Base-by-base conservation (phyloP, 768 basidiomycete genomes). In the Ephemerocybe angulata region DNA sequence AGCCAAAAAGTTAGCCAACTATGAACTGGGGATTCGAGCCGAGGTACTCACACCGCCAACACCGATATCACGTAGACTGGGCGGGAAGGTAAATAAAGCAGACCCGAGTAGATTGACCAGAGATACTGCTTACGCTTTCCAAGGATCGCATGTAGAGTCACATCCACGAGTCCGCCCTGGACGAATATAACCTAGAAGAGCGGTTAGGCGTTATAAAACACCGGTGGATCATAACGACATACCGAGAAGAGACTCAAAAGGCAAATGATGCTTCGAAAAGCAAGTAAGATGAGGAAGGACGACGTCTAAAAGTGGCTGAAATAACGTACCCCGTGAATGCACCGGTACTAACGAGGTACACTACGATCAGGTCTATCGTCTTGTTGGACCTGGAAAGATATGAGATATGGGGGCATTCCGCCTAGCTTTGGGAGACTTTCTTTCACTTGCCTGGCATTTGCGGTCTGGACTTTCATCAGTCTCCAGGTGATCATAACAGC, bases 401-500 rank as follows among this genome's bases (percentile, higher is more conserved):
- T 44, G n/a, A 44, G 19, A 6, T 21, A 8, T 17, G 33, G 22
- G 42, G 4, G 13, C 4, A 29, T 31, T 17, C 8, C 13, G 6
- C 7, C 28, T 10, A 7, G 28, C 4, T 17, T 2, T 7, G 19
- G 15, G 27, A 30, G 19, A 28, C 46, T 7, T 12, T 17, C 4
- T 21, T 4, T 15, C n/a, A 21, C 6, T 27, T 17, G 30, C 25
- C 21, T 31, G 12, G 19, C 8, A 19, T n/a, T 22, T 31, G 21
- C 25, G 3, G 29, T 48, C 17, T 25, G 13, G 19, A 19, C 15
- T 17, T 48, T 27, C 10, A n/a, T 13, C 25, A 48, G 28, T 5
- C 30, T 48, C 46, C 46, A 30, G 25, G 28, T 50, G n/a, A 50
- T 50, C 10, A 50, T 22, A 19, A 50, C 48, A 12, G 48, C 48